Base-by-base conservation (phyloP, 2,329 filamentous ascomycete species). In the Tolypocladium amazonense region DNA sequence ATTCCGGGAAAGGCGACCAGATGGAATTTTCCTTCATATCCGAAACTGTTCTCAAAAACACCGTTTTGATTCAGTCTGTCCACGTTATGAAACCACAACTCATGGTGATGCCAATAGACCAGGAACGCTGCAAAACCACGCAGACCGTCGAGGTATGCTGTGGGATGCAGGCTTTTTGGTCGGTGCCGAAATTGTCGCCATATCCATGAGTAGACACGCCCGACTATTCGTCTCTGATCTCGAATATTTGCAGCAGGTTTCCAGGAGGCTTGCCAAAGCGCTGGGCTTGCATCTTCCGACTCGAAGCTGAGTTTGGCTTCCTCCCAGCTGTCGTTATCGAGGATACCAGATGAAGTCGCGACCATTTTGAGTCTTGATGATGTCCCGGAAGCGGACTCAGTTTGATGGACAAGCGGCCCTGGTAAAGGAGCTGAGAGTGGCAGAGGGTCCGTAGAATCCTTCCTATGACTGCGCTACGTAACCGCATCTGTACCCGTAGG, bases 91-190 rank as follows among this genome's bases (percentile, higher is more conserved):
- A 77, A 78, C 83, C 83, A 86, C 6, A 84, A 69, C 64, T 81
- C 71, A 68, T 87, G 79, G 69, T 87, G 83, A 58, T 86, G 82
- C 64, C 80, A 76, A 69, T 88, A 88, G 18, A 89, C 86, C 35
- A 88, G 68, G 37, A 89, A 77, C 3, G 86, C 84, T 5, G 86
- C 85, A 62, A 88, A 87, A 4, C 87, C 86, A 67, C 87, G 75
- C 18, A 89, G 73, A 18, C 86, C 86, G 64, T 89, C 86, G 5
- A 73, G 62, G 64, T 83, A 86, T n/a, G 83, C 82, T 6, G 83
- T 86, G 23, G 75, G 73, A 8, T 80, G 73, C 18, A 79, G 70
- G 18, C 66, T 70, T 7, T 67, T 66, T 1, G 64, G 58, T 6
- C 66, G 54, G 30, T 54, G 58, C 20, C 18, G 43, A 6, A 35